phyloP scores from a whole-genome alignment of 805 yeast species.

The Metschnikowia corniflorae region DNA sequence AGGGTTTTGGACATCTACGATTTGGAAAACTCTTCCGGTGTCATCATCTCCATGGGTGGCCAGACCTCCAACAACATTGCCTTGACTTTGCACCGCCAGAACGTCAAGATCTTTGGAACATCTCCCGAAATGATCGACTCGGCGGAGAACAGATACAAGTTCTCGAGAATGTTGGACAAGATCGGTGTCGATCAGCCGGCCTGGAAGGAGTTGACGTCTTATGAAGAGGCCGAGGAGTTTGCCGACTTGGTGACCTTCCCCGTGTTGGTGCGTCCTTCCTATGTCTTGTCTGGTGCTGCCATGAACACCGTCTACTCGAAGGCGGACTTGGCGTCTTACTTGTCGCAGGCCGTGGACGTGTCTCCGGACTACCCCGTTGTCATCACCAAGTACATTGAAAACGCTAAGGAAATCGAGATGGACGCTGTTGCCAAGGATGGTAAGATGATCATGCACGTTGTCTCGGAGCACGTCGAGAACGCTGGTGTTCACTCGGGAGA shows the following conservation, averaged over 20 bases:
- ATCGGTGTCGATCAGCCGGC: slow-evolving; percentile 99
- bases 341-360: slow-evolving; percentile 93
- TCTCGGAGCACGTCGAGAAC: slow-evolving; percentile 96
- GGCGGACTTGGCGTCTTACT: slow-evolving; percentile 81
- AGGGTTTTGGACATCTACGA: slow-evolving; percentile 94
- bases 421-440: slow-evolving; percentile 98
- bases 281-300: slow-evolving; percentile 97
- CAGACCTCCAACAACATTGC: slow-evolving; percentile 98
- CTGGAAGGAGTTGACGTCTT: slow-evolving; percentile 95
- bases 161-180: slow-evolving; percentile 93
- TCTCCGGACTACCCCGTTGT: slow-evolving; percentile 98
- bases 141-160: slow-evolving; percentile 97
- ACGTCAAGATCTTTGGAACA: slow-evolving; percentile 93
- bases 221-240: slow-evolving; percentile 87
- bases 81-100: slow-evolving; percentile 80
- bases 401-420: slow-evolving; percentile 97
- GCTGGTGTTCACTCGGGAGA: slow-evolving; percentile 99
- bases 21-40: slow-evolving; percentile 85
- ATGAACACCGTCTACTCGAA: slow-evolving; percentile 94
- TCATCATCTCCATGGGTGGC: slow-evolving; percentile 97
- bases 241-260: slow-evolving; percentile 92
- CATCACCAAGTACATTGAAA: slow-evolving; percentile 92
- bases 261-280: slow-evolving; percentile 95
- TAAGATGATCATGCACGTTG: slow-evolving; percentile 92
- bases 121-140: slow-evolving; percentile 98